A percentile compares a stretch with the other conserved stretches of the same genome.
Conservation (phyloP, 1,284 basidiomycete species). For the Cryptococcus sp. region DNA sequence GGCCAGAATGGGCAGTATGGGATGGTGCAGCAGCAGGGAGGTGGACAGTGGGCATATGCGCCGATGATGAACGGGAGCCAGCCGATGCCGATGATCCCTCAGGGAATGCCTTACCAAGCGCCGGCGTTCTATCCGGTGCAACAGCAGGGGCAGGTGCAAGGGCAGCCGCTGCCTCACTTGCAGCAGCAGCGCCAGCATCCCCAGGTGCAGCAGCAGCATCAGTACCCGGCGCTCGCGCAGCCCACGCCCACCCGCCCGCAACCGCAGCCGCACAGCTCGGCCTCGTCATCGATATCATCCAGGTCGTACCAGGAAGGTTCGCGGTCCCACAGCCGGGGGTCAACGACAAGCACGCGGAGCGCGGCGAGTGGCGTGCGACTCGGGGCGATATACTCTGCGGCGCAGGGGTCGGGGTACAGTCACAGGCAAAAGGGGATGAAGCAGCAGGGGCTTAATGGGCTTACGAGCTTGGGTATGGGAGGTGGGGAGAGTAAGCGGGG, state of each 20-base stretch:
- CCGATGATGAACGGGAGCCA: conserved; percentile 9
- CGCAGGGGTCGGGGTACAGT: conserved; percentile 23
- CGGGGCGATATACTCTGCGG: conserved; percentile 40
- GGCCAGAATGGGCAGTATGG: conserved; percentile 6
- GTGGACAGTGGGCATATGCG: conserved; percentile 11
- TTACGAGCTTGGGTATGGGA: conserved; percentile 19
- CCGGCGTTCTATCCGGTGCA: too few species aligned
- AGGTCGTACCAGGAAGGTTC: conserved; percentile 44
- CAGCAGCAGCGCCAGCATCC: conserved; percentile 15
- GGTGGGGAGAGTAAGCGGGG: conserved; percentile 18
- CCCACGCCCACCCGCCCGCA: conserved; percentile 39
- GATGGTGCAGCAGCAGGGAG: conserved; percentile 3
- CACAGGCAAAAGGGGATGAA: conserved; percentile 41
- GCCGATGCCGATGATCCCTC: conserved; percentile 40
- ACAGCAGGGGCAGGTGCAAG: not conserved
- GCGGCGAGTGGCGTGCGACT: conserved; percentile 43
- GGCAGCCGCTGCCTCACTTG: conserved; percentile 5
- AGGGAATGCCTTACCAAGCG: conserved; percentile 30
- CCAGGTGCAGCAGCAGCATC: conserved; percentile 4
- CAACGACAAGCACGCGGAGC: conserved; percentile 42
- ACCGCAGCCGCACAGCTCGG: conserved; percentile 38
- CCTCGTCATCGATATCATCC: conserved; percentile 43
- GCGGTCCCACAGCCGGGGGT: conserved; percentile 44
- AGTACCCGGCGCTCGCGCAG: conserved; percentile 29
- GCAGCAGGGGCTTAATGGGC: conserved; percentile 21